phyloP scores from a whole-genome alignment of 2,329 filamentous ascomycete genomes.

The Rugonectria rugulosa region DNA sequence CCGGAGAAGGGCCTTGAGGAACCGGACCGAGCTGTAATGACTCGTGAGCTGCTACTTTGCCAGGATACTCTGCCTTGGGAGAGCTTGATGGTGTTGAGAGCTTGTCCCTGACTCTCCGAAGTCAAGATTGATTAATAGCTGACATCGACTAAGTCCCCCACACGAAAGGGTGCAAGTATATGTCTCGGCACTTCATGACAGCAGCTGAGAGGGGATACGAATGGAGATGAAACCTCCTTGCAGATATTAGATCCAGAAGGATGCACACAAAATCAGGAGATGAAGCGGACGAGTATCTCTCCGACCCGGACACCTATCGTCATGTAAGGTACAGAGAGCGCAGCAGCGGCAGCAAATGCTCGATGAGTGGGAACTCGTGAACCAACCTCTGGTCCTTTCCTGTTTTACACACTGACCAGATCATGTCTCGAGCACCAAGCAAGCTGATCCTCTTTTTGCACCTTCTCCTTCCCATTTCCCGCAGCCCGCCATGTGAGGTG shows the following conservation, averaged over 20 bases:
- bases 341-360: neutral
- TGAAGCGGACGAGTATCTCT: neutral
- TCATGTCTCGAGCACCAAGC: constrained; percentile 8
- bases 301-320: neutral
- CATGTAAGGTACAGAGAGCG: neutral
- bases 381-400: constrained; percentile 3
- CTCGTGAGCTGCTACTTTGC: neutral
- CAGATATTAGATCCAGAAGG: neutral
- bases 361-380: constrained; percentile 10
- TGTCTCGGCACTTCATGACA: constrained; percentile 4
- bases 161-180: neutral
- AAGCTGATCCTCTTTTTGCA: constrained; percentile 2
- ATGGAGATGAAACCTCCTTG: constrained; percentile 9
- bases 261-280: constrained; percentile 1
- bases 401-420: constrained; percentile 16
- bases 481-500: constrained; percentile 8
- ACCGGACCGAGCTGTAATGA: constrained; percentile 2
- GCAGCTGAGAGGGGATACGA: neutral
- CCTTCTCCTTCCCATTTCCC: neutral
- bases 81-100: neutral
- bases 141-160: constrained; percentile 1
- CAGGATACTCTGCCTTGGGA: neutral
- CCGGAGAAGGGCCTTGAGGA: constrained; percentile 2
- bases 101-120: neutral
- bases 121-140: neutral